A percentile compares a stretch with the other conserved stretches of the same genome.
phyloP scores from a whole-genome alignment of 2,329 filamentous ascomycete genomes.

The Graphiopsis chlorocephala region DNA sequence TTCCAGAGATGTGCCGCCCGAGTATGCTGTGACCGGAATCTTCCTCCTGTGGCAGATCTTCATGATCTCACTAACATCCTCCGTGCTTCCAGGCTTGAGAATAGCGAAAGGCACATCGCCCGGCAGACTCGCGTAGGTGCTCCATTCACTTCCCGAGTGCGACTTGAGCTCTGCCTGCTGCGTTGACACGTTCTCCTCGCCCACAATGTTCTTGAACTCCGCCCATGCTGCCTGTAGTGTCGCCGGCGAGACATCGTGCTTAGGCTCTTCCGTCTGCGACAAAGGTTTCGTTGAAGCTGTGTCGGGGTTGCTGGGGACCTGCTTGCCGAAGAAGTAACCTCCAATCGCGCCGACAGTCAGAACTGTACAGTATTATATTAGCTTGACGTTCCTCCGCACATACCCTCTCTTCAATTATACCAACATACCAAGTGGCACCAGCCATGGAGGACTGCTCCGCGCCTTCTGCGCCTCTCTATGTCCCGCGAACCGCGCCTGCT shows the following conservation, averaged over 20 bases:
- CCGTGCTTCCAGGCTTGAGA: constrained; percentile 72
- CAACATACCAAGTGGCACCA: constrained; percentile 32
- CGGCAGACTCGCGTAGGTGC: constrained; percentile 47
- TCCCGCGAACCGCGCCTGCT: constrained; percentile 52
- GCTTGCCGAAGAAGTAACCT: constrained; percentile 56
- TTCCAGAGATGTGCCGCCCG: constrained; percentile 84
- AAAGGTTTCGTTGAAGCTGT: constrained; percentile 58
- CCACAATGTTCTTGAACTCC: constrained; percentile 60
- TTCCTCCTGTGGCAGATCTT: constrained; percentile 77
- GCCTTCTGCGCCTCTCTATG: constrained; percentile 31
- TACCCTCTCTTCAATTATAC: not conserved
- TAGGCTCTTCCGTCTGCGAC: constrained; percentile 44
- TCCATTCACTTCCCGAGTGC: constrained; percentile 64
- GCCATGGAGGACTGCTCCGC: constrained; percentile 26
- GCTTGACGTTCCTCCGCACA: not conserved
- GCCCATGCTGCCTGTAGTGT: constrained; percentile 64
- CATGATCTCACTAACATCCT: constrained; percentile 83
- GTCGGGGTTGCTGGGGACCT: constrained; percentile 44
- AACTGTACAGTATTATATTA: constrained; percentile 48
- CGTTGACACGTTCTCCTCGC: constrained; percentile 62
- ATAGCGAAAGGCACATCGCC: constrained; percentile 57
- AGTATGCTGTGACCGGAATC: constrained; percentile 85
- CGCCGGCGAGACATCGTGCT: constrained; percentile 55
- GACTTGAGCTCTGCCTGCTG: constrained; percentile 52
- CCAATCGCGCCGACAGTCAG: constrained; percentile 50